Evolutionary conservation across 306 rosid species (phyloP), one percentile per base, ranked within the genome.

Genomic region (Comarum palustre): DNA sequence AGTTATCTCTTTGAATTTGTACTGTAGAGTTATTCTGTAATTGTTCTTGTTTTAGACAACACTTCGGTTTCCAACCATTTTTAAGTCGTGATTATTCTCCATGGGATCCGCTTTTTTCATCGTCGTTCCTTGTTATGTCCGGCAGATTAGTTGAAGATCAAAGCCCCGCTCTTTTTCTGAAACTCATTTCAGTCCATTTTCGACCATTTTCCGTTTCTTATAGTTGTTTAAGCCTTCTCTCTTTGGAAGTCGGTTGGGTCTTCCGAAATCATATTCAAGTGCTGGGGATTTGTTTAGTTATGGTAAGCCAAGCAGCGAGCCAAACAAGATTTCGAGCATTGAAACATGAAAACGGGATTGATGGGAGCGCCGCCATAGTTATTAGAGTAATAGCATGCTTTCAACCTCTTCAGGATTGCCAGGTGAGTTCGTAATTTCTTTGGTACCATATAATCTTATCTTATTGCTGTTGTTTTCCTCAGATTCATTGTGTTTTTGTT

Each of bases 241-340:
- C 59, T 72, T 81, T 62, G 80, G 85, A 83, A 86, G 77, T 72
- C 83, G 68, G 78, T 71, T 75, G 31, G 36, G 38, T 66, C 62
- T 66, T 73, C 69, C 78, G 71, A 52, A 11, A 58, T 42, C 31
- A 19, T 77, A 77, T 82, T 73, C 70, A 86, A 84, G 90, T 86
- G 89, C 78, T 74, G 79, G 82, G 85, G 77, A 80, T 88, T 95
- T 42, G 67, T 43, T 55, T 27, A 95, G 99, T 91, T 84, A 91
- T 95, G 99, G 99, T 91, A 80, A 77, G 96, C 96, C 99, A 95
- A 95, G 95, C 99, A 82, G 99, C 99, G 45, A 81, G 92, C 77
- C 96, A 95, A 86, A 95, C 99, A 77, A 95, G 89, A 95, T 95
- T 95, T 88, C 89, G 99, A 85, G 96, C 99, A 80, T 88, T 87